A percentile compares a stretch with the other conserved stretches of the same genome.
phyloP scores from a whole-genome alignment of 306 rosid genomes.

The Glycine soja region DNA sequence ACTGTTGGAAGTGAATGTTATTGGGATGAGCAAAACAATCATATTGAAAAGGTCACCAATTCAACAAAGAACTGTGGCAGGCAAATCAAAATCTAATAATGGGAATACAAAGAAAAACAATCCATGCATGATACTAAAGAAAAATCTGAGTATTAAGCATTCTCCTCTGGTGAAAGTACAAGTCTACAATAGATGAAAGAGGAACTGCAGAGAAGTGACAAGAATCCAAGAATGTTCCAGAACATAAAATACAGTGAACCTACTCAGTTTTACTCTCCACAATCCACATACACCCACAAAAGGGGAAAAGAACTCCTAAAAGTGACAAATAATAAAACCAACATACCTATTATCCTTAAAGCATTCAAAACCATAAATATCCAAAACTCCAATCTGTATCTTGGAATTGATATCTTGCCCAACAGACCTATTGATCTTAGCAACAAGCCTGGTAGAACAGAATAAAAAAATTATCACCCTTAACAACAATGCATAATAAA shows the following conservation, averaged over 20 bases:
- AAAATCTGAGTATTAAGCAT: slow-evolving; percentile 24
- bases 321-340: slow-evolving; percentile 42
- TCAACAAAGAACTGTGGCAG: slow-evolving; percentile 23
- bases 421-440: slow-evolving; percentile 86
- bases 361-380: slow-evolving; percentile 98
- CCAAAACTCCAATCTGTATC: slow-evolving; percentile 89
- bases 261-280: slow-evolving; percentile 23
- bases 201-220: slow-evolving; percentile 2
- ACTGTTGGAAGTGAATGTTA: slow-evolving; percentile 58
- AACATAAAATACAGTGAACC: slow-evolving; percentile 10
- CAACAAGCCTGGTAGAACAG: slow-evolving; percentile 86
- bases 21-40: slow-evolving; percentile 34
- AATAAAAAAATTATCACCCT: slow-evolving; percentile 11
- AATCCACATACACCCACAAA: neutral
- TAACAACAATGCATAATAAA: slow-evolving; percentile 16
- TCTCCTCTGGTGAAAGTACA: slow-evolving; percentile 27
- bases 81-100: slow-evolving; percentile 24
- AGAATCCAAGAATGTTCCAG: slow-evolving; percentile 29
- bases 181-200: neutral
- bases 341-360: slow-evolving; percentile 91
- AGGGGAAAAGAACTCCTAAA: neutral
- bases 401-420: slow-evolving; percentile 88
- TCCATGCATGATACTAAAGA: slow-evolving; percentile 13
- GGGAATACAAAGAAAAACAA: slow-evolving; percentile 23
- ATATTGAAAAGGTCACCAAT: slow-evolving; percentile 11